Percentiles rank a stretch among this genome's conserved stretches.
Evolutionary conservation across 768 basidiomycete genomes (phyloP).

Genomic region (Lepiota brunneoincarnata): DNA sequence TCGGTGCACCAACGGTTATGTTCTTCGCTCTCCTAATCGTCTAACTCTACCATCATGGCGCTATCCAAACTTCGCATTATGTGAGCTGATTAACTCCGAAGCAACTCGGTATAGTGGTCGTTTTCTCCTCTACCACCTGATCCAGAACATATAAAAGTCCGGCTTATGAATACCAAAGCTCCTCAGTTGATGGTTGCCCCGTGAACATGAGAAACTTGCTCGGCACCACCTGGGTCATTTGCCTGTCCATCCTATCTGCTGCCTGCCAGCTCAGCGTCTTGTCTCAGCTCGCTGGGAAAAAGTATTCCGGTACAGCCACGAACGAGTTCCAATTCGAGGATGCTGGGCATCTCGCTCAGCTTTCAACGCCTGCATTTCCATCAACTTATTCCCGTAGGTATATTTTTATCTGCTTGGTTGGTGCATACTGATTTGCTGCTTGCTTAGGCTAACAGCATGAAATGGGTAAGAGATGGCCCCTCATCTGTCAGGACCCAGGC

Average conservation of each 20-base stretch:
- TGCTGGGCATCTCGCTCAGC: slow-evolving; percentile 33
- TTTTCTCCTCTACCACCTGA: too few species aligned
- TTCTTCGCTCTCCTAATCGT: too few species aligned
- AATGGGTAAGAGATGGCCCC: slow-evolving; percentile 40
- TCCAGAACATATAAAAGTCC: too few species aligned
- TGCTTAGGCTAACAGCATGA: slow-evolving; percentile 44
- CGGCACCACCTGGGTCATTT: not conserved
- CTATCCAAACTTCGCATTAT: too few species aligned
- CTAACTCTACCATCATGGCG: too few species aligned
- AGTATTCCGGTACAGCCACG: slow-evolving; percentile 48
- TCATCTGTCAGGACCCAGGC: not conserved
- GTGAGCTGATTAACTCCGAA: too few species aligned
- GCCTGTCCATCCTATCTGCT: slow-evolving; percentile 8
- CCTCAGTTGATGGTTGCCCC: too few species aligned
- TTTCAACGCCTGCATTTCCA: slow-evolving; percentile 37
- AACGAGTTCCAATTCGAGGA: slow-evolving; percentile 44
- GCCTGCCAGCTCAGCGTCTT: slow-evolving; percentile 52
- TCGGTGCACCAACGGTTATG: too few species aligned
- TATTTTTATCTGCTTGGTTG: not conserved
- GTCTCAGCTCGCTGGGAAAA: slow-evolving; percentile 39
- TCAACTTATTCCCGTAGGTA: slow-evolving; percentile 40
- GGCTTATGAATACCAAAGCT: too few species aligned
- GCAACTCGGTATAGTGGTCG: too few species aligned
- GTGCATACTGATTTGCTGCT: not conserved
- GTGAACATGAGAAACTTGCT: not conserved